A percentile compares a stretch with the other conserved stretches of the same genome.
phyloP scores from a whole-genome alignment of 495 filamentous ascomycete genomes.

The Talaromyces wortmannii region DNA sequence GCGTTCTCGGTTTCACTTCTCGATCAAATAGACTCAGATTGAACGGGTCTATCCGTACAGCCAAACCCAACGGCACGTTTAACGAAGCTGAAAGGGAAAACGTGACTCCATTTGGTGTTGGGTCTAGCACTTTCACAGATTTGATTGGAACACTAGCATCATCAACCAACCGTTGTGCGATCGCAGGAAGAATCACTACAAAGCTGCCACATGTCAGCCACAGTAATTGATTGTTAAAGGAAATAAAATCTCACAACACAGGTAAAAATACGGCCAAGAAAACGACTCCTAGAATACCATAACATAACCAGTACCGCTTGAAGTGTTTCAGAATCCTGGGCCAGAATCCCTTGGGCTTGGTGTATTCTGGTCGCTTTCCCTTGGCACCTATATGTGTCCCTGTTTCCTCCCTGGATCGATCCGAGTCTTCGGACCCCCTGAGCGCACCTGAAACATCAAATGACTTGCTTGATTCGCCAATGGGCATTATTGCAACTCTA shows the following conservation, averaged over 20 bases:
- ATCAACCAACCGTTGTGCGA: constrained; percentile 33
- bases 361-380: not conserved
- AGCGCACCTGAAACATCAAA: not conserved
- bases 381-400: too few relatives aligned
- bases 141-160: constrained; percentile 28
- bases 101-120: constrained; percentile 21
- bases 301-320: constrained; percentile 35
- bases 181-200: constrained; percentile 30
- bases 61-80: constrained; percentile 25
- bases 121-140: constrained; percentile 24
- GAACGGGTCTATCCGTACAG: constrained; percentile 31
- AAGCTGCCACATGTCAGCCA: constrained; percentile 19
- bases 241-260: constrained; percentile 21
- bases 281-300: constrained; percentile 26
- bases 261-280: constrained; percentile 33
- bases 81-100: constrained; percentile 27
- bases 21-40: constrained; percentile 24
- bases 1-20: constrained; percentile 14
- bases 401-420: not conserved
- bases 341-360: not conserved
- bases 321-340: constrained; percentile 15
- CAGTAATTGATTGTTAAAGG: not conserved
- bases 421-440: not conserved
- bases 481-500: not conserved
- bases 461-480: not conserved